Evolutionary conservation across 805 yeast species (phyloP).

Genomic region (Yueomyces sinensis): DNA sequence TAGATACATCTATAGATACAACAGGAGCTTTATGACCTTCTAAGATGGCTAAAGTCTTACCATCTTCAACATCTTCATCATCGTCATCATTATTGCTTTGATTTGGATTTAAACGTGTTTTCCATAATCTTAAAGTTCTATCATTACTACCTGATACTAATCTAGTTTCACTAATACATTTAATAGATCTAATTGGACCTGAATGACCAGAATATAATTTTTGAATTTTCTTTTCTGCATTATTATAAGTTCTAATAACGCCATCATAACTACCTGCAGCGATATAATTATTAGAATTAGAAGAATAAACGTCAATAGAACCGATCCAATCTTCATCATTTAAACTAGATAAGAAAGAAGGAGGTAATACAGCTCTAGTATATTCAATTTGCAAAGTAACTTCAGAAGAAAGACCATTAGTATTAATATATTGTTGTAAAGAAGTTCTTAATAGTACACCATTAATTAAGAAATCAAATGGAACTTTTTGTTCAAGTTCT

Average conservation of each 20-base stretch:
- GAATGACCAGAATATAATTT: constrained; percentile 80
- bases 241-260: constrained; percentile 77
- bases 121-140: constrained; percentile 82
- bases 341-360: constrained; percentile 79
- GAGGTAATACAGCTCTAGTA: constrained; percentile 86
- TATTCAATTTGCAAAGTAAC: constrained; percentile 71
- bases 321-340: constrained; percentile 95
- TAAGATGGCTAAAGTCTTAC: constrained; percentile 69
- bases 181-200: constrained; percentile 72
- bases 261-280: constrained; percentile 92
- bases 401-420: constrained; percentile 74
- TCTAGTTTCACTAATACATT: constrained; percentile 64
- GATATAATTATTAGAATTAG: constrained; percentile 37
- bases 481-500: constrained; percentile 48
- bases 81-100: constrained; percentile 16
- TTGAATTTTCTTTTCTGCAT: constrained; percentile 57
- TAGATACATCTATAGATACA: constrained; percentile 54
- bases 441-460: constrained; percentile 71
- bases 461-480: constrained; percentile 85
- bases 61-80: constrained; percentile 42
- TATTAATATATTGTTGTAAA: constrained; percentile 62
- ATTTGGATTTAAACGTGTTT: constrained; percentile 28
- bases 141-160: constrained; percentile 82
- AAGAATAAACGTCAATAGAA: constrained; percentile 33
- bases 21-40: constrained; percentile 88